Evolutionary conservation across 768 basidiomycete species (phyloP).

Genomic region (Ramaria rubella): DNA sequence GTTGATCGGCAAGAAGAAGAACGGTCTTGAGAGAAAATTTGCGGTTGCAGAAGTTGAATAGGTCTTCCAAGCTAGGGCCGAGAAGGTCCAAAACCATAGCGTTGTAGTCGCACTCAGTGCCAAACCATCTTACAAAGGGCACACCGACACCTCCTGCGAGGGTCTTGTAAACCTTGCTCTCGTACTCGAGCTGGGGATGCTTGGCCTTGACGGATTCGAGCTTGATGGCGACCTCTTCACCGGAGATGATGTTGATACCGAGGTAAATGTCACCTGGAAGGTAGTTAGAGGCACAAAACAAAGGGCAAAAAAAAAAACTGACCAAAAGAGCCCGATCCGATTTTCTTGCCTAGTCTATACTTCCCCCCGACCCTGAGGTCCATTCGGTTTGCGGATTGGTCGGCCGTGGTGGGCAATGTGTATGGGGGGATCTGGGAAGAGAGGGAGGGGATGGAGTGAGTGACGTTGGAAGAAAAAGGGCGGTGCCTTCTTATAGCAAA

Average conservation of each 20-base stretch:
- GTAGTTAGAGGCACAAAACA: neutral
- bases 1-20: conserved; percentile 90
- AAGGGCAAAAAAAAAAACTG: conserved; percentile 22
- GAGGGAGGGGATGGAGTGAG: neutral
- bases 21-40: conserved; percentile 98
- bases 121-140: conserved; percentile 94
- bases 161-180: conserved; percentile 91
- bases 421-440: conserved; percentile 8
- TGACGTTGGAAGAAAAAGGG: neutral
- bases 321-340: conserved; percentile 98
- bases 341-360: conserved; percentile 98
- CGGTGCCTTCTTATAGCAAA: too few relatives aligned
- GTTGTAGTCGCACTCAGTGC: conserved; percentile 97
- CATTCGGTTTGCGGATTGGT: conserved; percentile 53
- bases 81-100: conserved; percentile 99
- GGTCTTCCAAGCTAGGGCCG: conserved; percentile 72
- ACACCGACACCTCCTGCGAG: conserved; percentile 98
- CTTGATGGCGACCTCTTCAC: conserved; percentile 99
- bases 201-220: conserved; percentile 99
- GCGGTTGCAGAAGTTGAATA: conserved; percentile 95
- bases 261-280: conserved; percentile 87
- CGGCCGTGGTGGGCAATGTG: conserved; percentile 50
- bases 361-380: conserved; percentile 90
- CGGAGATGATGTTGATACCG: conserved; percentile 99
- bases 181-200: conserved; percentile 99